A percentile compares a stretch with the other conserved stretches of the same genome.
Evolutionary conservation across 1,284 basidiomycete species (phyloP).

Genomic region (Cryptococcus amylolentus): DNA sequence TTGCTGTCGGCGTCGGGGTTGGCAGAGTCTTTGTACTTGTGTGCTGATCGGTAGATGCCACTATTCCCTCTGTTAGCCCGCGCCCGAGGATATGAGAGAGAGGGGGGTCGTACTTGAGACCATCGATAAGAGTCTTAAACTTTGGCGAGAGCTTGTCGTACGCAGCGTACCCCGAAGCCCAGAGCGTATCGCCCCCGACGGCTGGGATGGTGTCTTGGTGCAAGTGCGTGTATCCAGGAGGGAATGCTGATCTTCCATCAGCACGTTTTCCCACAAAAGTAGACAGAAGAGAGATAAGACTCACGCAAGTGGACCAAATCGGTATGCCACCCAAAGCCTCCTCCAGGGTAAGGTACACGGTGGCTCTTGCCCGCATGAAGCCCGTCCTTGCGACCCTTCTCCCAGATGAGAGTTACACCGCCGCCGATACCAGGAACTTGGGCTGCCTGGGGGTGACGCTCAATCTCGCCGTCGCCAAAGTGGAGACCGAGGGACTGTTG

Average conservation of each 20-base stretch:
- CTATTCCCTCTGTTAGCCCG: conserved; percentile 1
- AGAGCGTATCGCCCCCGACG: conserved; percentile 46
- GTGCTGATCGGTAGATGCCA: not conserved
- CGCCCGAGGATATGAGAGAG: too few species aligned
- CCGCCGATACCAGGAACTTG: conserved; percentile 23
- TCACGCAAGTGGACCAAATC: conserved; percentile 63
- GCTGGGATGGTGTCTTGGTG: conserved; percentile 53
- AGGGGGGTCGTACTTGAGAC: conserved; percentile 7
- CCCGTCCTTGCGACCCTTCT: conserved; percentile 21
- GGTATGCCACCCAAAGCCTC: conserved; percentile 62
- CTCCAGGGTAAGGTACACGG: conserved; percentile 23
- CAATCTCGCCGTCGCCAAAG: conserved; percentile 33
- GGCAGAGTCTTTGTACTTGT: conserved; percentile 15
- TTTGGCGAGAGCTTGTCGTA: not conserved
- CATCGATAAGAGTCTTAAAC: not conserved
- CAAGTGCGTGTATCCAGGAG: conserved; percentile 60
- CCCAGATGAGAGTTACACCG: conserved; percentile 23
- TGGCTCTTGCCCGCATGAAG: conserved; percentile 6
- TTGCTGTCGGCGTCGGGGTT: conserved; percentile 54
- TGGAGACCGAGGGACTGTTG: conserved; percentile 37
- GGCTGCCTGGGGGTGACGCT: conserved; percentile 66
- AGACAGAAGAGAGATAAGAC: not conserved
- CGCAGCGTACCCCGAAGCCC: not conserved
- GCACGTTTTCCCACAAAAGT: not conserved
- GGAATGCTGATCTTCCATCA: conserved; percentile 53